phyloP scores from a whole-genome alignment of 1,284 basidiomycete species.

The Cutaneotrichosporon sp. region DNA sequence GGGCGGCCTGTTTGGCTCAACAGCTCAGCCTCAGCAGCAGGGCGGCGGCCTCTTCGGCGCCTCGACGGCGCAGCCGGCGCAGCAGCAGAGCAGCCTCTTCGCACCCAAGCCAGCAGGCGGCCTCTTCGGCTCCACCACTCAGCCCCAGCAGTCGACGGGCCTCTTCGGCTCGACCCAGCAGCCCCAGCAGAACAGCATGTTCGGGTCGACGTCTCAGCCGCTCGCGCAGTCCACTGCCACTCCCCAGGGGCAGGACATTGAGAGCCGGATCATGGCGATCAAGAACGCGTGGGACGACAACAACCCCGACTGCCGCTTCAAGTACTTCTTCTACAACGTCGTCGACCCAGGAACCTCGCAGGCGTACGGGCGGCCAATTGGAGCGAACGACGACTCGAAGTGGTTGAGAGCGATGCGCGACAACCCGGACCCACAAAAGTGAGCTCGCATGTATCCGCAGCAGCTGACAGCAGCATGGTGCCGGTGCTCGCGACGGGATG shows the following conservation, averaged over 20 bases:
- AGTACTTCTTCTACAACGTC: conserved; percentile 85
- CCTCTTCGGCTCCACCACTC: conserved; percentile 14
- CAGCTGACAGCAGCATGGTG: conserved; percentile 62
- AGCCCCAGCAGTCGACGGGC: conserved; percentile 14
- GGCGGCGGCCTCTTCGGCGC: conserved; percentile 50
- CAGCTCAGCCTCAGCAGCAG: neutral
- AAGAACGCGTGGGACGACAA: conserved; percentile 70
- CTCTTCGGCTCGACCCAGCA: conserved; percentile 61
- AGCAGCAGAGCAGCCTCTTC: conserved; percentile 15
- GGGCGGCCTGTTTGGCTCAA: conserved; percentile 6
- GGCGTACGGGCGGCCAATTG: conserved; percentile 71
- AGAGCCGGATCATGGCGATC: conserved; percentile 67
- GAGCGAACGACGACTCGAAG: conserved; percentile 69
- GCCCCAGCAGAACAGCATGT: conserved; percentile 13
- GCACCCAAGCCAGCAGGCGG: conserved; percentile 10
- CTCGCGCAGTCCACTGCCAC: conserved; percentile 11
- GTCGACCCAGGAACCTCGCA: conserved; percentile 72
- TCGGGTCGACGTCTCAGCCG: conserved; percentile 14
- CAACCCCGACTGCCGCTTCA: conserved; percentile 74
- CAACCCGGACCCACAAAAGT: conserved; percentile 81
- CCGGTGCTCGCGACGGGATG: conserved; percentile 80
- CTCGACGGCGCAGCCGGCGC: conserved; percentile 32
- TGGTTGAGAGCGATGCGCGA: conserved; percentile 80
- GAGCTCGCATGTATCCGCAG: too few relatives aligned
- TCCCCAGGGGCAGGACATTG: conserved; percentile 55